These are phyloP conservation scores for Arxiozyma slooffiae DNA, from an alignment of 1,139 yeast species.

Conservation along the genomic window DNA sequence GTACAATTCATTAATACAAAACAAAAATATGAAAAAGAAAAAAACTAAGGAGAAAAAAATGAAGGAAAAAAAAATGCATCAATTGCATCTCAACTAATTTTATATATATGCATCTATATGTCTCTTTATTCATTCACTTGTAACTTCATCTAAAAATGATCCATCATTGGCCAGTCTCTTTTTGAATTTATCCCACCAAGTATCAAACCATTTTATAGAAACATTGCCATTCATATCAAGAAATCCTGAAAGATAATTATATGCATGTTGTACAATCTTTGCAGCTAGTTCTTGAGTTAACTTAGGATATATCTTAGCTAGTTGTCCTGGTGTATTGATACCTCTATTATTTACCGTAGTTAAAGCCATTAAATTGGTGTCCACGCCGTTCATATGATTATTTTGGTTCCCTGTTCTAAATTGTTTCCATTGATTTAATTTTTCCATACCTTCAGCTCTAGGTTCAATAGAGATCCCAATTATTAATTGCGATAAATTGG, in stretches of 20 bases:
- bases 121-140: conserved; percentile 12
- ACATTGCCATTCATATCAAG: conserved; percentile 70
- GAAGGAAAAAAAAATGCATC: neutral
- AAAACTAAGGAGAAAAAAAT: neutral
- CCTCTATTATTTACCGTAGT: conserved; percentile 23
- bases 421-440: conserved; percentile 25
- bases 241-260: conserved; percentile 79
- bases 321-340: conserved; percentile 30
- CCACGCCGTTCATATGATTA: neutral
- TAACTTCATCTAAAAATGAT: conserved; percentile 51
- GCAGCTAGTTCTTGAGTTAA: conserved; percentile 54
- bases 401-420: conserved; percentile 15
- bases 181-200: conserved; percentile 93
- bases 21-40: conserved; percentile 2
- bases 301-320: conserved; percentile 29
- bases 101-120: neutral
- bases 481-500: conserved; percentile 33
- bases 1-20: neutral
- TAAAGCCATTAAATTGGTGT: conserved; percentile 18
- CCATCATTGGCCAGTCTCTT: conserved; percentile 70
- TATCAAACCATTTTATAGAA: conserved; percentile 79
- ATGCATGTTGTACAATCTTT: conserved; percentile 83
- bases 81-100: no score
- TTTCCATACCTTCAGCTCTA: conserved; percentile 29
- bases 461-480: conserved; percentile 91